A percentile compares a stretch with the other conserved stretches of the same genome.
Evolutionary conservation across 768 basidiomycete species (phyloP).

Genomic region (Suillus variegatus): DNA sequence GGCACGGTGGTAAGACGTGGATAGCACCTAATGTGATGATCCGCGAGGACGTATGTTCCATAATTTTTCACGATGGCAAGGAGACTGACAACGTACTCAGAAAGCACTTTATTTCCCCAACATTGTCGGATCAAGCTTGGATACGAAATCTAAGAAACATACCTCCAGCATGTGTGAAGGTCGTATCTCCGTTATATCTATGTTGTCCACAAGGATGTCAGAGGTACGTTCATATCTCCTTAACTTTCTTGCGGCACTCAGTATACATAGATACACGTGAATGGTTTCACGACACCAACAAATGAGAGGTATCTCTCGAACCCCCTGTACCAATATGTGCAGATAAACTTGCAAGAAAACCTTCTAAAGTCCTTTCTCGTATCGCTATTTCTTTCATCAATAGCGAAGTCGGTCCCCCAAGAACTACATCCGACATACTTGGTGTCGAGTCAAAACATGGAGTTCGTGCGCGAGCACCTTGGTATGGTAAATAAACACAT

Average conservation of each 20-base stretch:
- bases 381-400: conserved; percentile 74
- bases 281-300: conserved; percentile 65
- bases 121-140: conserved; percentile 71
- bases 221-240: conserved; percentile 54
- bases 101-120: conserved; percentile 93
- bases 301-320: conserved; percentile 51
- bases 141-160: conserved; percentile 55
- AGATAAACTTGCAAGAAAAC: conserved; percentile 95
- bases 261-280: conserved; percentile 65
- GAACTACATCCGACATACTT: conserved; percentile 72
- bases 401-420: conserved; percentile 66
- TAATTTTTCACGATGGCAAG: neutral
- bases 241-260: conserved; percentile 3
- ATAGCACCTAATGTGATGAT: conserved; percentile 88
- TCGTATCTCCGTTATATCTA: conserved; percentile 75
- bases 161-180: conserved; percentile 79
- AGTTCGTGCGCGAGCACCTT: conserved; percentile 80
- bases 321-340: conserved; percentile 69
- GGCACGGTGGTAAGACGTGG: conserved; percentile 93
- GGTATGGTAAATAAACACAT: conserved; percentile 89
- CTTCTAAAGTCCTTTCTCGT: conserved; percentile 89
- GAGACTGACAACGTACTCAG: conserved; percentile 41
- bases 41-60: conserved; percentile 77
- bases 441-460: conserved; percentile 82
- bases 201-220: conserved; percentile 86